Evolutionary conservation across 805 yeast species (phyloP), one percentile per base, ranked within the genome.

Genomic region (Nakazawaea molendinolei): DNA sequence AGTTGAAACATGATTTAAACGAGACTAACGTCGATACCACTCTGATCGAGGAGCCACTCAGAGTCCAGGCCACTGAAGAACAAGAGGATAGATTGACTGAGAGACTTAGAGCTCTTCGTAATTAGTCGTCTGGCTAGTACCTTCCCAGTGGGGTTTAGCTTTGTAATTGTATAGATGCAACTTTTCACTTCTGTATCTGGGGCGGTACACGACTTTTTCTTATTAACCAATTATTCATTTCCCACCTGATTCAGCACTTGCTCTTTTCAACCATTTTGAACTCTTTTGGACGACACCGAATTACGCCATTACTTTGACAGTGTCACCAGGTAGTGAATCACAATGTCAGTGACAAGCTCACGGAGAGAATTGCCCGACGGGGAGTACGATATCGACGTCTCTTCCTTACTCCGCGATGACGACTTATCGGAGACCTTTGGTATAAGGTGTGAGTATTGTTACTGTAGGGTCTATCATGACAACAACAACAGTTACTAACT

Each of bases 11-110:
- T 49, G 81, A 86, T 34, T 74, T 94, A 44, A 74, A 74, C 31
- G 83, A 76, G 43, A 76, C 86, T 12, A 64, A 71, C 48, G 73
- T 76, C 1, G 70, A 67, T 9, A 48, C 68, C 3, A 68, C 72
- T 10, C 61, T 68, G 5, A 56, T 69, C 12, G 60, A 61, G 35
- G 67, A 61, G 34, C 39, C 42, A 18, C 38, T 40, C 16, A 44
- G 39, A 33, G 36, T 42, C 18, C 47, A 47, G 3, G 67, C 69
- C 20, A 58, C 69, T 23, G 84, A 73, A 36, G 95, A 84, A 46
- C 81, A 82, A 45, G 97, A 90, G 59, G 96, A 90, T 50, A 71
- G 68, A 44, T 69, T 92, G 33, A 89, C 95, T 1, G 95, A 92
- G 60, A 67, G 97, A 50, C 63, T 92, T 41, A 74, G 94, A 45